Base-by-base conservation (phyloP, 495 filamentous ascomycete genomes). In the Wilcoxina mikolae region DNA sequence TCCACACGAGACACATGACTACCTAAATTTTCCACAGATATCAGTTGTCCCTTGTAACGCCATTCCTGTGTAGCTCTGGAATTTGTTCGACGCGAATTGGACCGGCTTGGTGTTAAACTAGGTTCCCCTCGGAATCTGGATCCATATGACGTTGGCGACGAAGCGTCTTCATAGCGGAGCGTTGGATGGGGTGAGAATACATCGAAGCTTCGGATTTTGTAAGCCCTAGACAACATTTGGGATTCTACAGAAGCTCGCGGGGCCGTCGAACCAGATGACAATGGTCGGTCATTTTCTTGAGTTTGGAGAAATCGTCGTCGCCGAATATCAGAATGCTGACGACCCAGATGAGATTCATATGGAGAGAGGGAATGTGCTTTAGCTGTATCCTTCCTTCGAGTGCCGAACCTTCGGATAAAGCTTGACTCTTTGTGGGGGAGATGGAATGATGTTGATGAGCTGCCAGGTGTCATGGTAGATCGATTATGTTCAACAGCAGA, bases 151-250 rank as follows among this genome's bases (percentile, higher is more conserved):
- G 49, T 41, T 18, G 54, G 56, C n/a, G 59, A 54, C 33, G 53
- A 10, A 12, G 4, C 53, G n/a, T 54, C 56, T 9, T 65, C 63
- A 38, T 62, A 65, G 35, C 33, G 58, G 23, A 66, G 62, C 23
- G 60, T 65, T 4, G 63, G 63, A 22, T 62, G 56, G 20, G 63
- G 62, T 33, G 59, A 46, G 50, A 66, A 62, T 15, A 62, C 55
- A 31, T 57, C 62, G 53, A 65, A 59, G 39, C 54, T 58, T 23
- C 59, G 56, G 27, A 65, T 56, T 45, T 58, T 65, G 47, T 65
- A 65, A n/a, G 63, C 50, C 51, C 66, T 54, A 28, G 56, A 56
- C 53, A 59, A 59, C 35, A 52, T 44, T 38, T 54, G 35, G 22
- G 38, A 44, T n/a, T 54, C 51, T 10, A 54, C 29, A 4, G 38